Base-by-base conservation (phyloP, 805 yeast species). In the Candida berthetii region DNA sequence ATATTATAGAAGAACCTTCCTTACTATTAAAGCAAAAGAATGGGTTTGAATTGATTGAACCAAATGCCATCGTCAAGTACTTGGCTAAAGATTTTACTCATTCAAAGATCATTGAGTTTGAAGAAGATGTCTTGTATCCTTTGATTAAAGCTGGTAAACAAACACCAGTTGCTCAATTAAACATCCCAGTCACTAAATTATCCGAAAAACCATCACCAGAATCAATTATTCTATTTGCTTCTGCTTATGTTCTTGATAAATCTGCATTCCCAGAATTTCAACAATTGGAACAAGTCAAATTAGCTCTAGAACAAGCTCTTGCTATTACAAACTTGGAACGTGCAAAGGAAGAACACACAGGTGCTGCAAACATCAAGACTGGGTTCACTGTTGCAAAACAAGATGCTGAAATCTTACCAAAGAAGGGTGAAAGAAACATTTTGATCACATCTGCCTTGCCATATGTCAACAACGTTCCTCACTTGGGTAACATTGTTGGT, bases 381-480 rank as follows among this genome's bases (percentile, higher is more conserved):
- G 60, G 61, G 6, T 49, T 49, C 18, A 42, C 40, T 7, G 53
- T 62, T 11, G 47, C 59, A 40, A 38, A 57, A 22, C 54, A 49
- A 32, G 54, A 47, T 6, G 52, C 44, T 29, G 72, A 72, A 39
- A 72, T 82, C 47, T 52, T 74, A 39, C 99, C 98, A 43, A 77
- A 76, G 52, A 69, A 74, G 19, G 76, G 74, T 42, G 85, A 85
- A 66, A 76, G 84, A 57, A 93, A 93, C 65, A 77, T 91, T 42
- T 69, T 93, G 52, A 82, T 93, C 58, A 91, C 98, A 2, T 90
- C 98, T 20, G 98, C 99, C 28, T 76, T 93, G 55, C 99, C 99
- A 10, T 93, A 93, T 55, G 99, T 93, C 42, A 93, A 93, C 68
- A 93, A 93, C 59, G 99, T 93, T 40, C 99, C 99, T 36, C 99